Percentiles rank a stretch among this genome's conserved stretches.
These are phyloP conservation scores for Solanum etuberosum DNA, from an alignment of 257 asterid genomes.

Conservation along the genomic window DNA sequence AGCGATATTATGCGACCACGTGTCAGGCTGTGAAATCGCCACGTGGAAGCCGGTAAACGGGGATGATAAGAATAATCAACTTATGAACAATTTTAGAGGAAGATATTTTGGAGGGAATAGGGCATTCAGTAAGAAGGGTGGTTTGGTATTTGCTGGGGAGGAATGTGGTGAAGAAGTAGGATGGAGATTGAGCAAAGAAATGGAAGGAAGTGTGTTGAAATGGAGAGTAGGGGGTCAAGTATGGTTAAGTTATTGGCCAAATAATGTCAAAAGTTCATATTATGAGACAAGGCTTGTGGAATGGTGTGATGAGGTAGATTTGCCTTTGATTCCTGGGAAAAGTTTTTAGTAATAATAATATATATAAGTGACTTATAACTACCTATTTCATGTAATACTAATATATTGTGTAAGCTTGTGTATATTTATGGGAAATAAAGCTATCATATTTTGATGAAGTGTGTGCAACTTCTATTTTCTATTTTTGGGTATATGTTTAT, in stretches of 20 bases:
- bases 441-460: background rate
- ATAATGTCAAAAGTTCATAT: slow-evolving; percentile 26
- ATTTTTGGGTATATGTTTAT: background rate
- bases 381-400: too few relatives aligned
- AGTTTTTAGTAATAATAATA: background rate
- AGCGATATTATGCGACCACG: slow-evolving; percentile 45
- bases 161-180: slow-evolving; percentile 45
- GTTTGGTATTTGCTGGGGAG: slow-evolving; percentile 55
- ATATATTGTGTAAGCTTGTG: too few relatives aligned
- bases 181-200: slow-evolving; percentile 72
- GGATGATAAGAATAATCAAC: slow-evolving; percentile 1
- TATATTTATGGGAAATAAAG: background rate
- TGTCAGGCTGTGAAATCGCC: slow-evolving; percentile 53
- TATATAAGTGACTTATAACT: too few relatives aligned
- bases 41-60: slow-evolving; percentile 44
- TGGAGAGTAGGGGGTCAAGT: slow-evolving; percentile 82
- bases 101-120: slow-evolving; percentile 47
- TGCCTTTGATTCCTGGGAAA: slow-evolving; percentile 51
- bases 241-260: slow-evolving; percentile 77
- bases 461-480: background rate
- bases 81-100: slow-evolving; percentile 13
- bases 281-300: slow-evolving; percentile 61
- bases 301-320: slow-evolving; percentile 89
- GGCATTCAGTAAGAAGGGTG: slow-evolving; percentile 59
- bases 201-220: slow-evolving; percentile 87